Conservation (phyloP, 1,284 basidiomycete genomes). For the Ustilago trichophora region DNA sequence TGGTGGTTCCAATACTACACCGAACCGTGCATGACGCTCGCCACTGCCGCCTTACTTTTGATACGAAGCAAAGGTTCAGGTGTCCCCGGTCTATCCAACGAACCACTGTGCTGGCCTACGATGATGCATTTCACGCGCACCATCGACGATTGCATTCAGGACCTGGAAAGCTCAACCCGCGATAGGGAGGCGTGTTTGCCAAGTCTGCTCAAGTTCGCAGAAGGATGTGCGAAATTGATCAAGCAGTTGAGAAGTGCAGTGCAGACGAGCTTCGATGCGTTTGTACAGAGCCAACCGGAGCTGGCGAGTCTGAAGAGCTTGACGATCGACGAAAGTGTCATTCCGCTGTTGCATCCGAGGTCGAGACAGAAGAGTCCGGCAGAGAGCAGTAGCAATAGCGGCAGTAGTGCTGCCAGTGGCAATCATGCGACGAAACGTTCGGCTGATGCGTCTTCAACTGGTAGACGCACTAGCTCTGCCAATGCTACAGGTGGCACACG, state of each 20-base stretch:
- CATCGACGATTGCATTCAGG: slow-evolving; percentile 34
- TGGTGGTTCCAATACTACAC: slow-evolving; percentile 50
- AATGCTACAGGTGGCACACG: too few species aligned
- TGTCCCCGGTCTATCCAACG: slow-evolving; percentile 23
- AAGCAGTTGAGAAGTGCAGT: slow-evolving; percentile 26
- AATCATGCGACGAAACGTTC: too few species aligned
- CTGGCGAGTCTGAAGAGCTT: slow-evolving; percentile 3
- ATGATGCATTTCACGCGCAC: slow-evolving; percentile 30
- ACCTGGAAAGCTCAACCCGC: slow-evolving; percentile 17
- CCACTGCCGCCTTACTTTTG: slow-evolving; percentile 35
- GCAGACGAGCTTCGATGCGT: slow-evolving; percentile 29
- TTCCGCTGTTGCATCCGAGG: slow-evolving; percentile 35
- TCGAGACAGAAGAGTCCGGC: slow-evolving; percentile 17
- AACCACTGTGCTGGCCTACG: slow-evolving; percentile 37
- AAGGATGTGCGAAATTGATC: slow-evolving; percentile 34
- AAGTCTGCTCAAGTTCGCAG: slow-evolving; percentile 21
- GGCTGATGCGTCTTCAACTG: too few species aligned
- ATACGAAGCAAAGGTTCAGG: slow-evolving; percentile 43
- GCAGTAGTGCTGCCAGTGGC: too few species aligned
- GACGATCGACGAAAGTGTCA: slow-evolving; percentile 24
- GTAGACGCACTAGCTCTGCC: too few species aligned
- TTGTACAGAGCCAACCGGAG: slow-evolving; percentile 18
- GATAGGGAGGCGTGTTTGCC: slow-evolving; percentile 16
- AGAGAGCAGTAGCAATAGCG: too few species aligned
- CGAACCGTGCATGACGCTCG: slow-evolving; percentile 49